Conservation (phyloP, 129 eudicot genomes). For the Ambrosia trifida region DNA sequence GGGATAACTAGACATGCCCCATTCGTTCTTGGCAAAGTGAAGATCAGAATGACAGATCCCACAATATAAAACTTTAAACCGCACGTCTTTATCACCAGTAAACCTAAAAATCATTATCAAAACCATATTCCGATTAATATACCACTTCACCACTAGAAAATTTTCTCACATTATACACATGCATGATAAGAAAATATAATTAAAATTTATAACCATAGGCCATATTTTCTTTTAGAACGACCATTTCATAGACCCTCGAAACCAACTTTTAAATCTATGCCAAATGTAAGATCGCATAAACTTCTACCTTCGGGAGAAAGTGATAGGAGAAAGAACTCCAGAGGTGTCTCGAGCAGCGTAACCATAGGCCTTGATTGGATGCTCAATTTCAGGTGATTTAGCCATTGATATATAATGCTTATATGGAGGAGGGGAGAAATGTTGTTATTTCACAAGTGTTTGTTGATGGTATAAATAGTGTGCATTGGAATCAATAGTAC, state of each 20-base stretch:
- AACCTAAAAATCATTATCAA: neutral
- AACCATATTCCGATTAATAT: neutral
- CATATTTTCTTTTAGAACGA: too few relatives aligned
- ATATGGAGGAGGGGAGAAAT: too few relatives aligned
- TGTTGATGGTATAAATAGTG: too few relatives aligned
- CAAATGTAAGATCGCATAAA: neutral
- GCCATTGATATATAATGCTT: neutral
- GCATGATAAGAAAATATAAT: too few relatives aligned
- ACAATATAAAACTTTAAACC: neutral
- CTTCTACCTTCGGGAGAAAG: conserved; percentile 9
- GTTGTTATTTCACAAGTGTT: too few relatives aligned
- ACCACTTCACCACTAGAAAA: too few relatives aligned
- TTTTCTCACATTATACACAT: too few relatives aligned
- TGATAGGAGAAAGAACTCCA: conserved; percentile 4
- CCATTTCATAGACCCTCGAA: too few relatives aligned
- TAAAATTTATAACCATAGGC: too few relatives aligned
- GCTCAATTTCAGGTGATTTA: conserved; percentile 2
- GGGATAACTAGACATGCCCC: neutral
- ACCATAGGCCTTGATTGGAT: conserved; percentile 5
- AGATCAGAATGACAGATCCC: neutral
- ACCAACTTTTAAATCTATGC: too few relatives aligned
- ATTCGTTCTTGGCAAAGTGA: conserved; percentile 11
- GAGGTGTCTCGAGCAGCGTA: conserved; percentile 8
- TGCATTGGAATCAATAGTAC: too few relatives aligned
- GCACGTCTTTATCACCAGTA: conserved; percentile 2